Conservation (phyloP, 129 eudicot species). For the Ambrosia artemisiifolia region DNA sequence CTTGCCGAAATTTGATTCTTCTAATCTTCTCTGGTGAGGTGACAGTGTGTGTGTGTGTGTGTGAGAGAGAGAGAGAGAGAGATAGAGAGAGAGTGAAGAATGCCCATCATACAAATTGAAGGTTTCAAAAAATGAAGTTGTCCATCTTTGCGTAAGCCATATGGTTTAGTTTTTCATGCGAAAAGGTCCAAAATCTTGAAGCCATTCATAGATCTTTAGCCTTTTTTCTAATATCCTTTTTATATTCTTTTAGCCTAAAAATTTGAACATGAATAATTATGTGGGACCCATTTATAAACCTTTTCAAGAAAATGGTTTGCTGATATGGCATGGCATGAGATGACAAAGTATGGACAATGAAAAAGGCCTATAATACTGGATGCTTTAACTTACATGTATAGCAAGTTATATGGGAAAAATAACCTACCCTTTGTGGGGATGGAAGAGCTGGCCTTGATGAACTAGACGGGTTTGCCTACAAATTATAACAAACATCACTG, state of each 20-base stretch:
- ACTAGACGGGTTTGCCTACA: slow-evolving; percentile 54
- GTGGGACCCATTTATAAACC: not conserved
- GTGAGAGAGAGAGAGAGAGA: not conserved
- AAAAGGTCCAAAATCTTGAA: not conserved
- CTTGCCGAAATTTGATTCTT: not conserved
- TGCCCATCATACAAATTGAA: not conserved
- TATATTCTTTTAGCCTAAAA: not conserved
- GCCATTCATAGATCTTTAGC: not conserved
- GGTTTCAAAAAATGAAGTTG: not conserved
- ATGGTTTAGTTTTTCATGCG: not conserved
- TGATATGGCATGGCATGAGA: not conserved
- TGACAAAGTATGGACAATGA: not conserved
- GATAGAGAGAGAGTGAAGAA: not conserved
- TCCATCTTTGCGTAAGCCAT: not conserved
- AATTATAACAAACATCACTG: not conserved
- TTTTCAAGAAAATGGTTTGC: not conserved
- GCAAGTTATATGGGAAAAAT: not conserved
- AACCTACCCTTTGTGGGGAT: slow-evolving; percentile 41
- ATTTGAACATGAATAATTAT: not conserved
- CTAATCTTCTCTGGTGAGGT: not conserved
- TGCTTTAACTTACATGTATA: not conserved
- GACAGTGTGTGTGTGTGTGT: not conserved
- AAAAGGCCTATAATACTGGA: not conserved
- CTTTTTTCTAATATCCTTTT: not conserved
- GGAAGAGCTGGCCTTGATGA: slow-evolving; percentile 63